These are phyloP conservation scores for Setaria viridis DNA, from an alignment of 202 grass and related monocot species.

Conservation along the genomic window DNA sequence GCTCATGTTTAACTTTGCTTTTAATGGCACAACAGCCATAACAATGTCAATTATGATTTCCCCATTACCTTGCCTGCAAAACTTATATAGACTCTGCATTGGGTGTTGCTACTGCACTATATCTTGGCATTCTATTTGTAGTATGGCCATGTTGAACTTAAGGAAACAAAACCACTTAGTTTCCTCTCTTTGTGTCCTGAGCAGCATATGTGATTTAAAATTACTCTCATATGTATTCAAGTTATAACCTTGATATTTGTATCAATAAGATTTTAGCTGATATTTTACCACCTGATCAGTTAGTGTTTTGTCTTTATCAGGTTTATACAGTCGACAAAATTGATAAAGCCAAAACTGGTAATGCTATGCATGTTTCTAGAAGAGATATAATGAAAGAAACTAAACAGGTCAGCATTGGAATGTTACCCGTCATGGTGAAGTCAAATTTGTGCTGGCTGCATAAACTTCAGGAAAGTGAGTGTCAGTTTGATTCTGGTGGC, in stretches of 20 bases:
- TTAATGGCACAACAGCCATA: neutral
- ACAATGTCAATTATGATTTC: neutral
- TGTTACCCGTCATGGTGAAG: constrained; percentile 84
- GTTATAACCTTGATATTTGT: constrained; percentile 1
- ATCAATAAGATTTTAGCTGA: constrained; percentile 5
- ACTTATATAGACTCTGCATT: constrained; percentile 14
- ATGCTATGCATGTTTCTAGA: constrained; percentile 52
- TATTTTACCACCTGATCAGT: constrained; percentile 42
- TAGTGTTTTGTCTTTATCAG: constrained; percentile 53
- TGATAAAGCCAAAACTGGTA: constrained; percentile 69
- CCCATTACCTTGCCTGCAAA: constrained; percentile 20
- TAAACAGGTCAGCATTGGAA: constrained; percentile 65
- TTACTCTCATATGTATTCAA: constrained; percentile 20
- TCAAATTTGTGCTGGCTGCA: constrained; percentile 86
- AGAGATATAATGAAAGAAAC: constrained; percentile 57
- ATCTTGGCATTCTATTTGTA: constrained; percentile 13
- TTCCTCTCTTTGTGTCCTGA: constrained; percentile 16
- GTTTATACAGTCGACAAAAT: constrained; percentile 68
- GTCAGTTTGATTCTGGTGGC: constrained; percentile 85
- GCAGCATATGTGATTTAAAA: constrained; percentile 14
- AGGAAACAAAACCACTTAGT: neutral
- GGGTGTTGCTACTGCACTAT: neutral
- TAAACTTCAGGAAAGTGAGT: constrained; percentile 69
- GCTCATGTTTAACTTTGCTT: constrained; percentile 36
- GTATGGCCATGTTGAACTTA: neutral